Evolutionary conservation across 768 basidiomycete species (phyloP).

Genomic region (Leucosporidium scottii): DNA sequence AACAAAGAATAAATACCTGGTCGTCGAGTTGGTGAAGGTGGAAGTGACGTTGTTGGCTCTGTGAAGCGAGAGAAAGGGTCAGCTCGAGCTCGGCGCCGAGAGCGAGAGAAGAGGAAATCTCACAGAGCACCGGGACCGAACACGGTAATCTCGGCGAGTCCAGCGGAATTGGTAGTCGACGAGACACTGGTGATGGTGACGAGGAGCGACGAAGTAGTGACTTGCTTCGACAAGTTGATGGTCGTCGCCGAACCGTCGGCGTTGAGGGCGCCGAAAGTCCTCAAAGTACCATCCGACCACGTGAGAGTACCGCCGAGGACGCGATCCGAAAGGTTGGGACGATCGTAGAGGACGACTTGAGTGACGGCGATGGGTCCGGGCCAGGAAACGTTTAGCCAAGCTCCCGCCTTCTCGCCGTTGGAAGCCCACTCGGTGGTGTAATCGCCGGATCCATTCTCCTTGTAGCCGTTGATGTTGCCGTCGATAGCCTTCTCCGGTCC

Average conservation of each 20-base stretch:
- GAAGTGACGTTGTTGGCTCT: too few species aligned
- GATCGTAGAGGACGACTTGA: slow-evolving; percentile 11
- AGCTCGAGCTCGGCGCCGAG: too few species aligned
- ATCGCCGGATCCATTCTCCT: background rate
- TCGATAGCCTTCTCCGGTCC: slow-evolving; percentile 16
- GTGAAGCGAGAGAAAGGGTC: too few species aligned
- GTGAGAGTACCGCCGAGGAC: slow-evolving; percentile 19
- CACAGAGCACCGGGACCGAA: too few species aligned
- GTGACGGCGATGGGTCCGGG: background rate
- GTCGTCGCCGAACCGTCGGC: slow-evolving; percentile 22
- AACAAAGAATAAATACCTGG: too few species aligned
- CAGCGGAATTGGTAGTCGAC: too few species aligned
- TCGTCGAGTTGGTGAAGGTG: too few species aligned
- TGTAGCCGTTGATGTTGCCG: background rate
- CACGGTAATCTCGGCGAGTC: too few species aligned
- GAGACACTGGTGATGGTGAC: slow-evolving; percentile 6
- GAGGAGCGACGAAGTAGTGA: slow-evolving; percentile 21
- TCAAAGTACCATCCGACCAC: slow-evolving; percentile 21
- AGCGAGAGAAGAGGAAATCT: too few species aligned
- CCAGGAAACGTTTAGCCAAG: slow-evolving; percentile 20
- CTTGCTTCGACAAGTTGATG: slow-evolving; percentile 11
- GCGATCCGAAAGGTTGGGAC: slow-evolving; percentile 28
- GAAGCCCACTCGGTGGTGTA: slow-evolving; percentile 28
- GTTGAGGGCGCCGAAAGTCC: slow-evolving; percentile 15
- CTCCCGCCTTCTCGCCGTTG: slow-evolving; percentile 9